Percentiles rank a stretch among this genome's conserved stretches.
Conservation (phyloP, 2,329 filamentous ascomycete species). For the Paradendryphiella salina region DNA sequence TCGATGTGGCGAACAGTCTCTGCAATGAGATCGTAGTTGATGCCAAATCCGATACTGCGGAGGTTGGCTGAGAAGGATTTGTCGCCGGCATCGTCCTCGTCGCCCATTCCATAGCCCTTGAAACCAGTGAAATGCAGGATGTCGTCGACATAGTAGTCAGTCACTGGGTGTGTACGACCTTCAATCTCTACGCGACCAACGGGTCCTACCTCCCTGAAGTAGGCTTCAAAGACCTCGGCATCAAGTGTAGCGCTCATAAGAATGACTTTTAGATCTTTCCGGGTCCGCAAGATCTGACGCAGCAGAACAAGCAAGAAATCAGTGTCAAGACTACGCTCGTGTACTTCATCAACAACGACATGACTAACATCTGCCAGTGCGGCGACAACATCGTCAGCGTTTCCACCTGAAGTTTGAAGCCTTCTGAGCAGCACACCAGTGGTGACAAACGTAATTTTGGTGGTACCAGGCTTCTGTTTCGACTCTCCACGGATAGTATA, state of each 20-base stretch:
- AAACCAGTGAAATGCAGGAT: slow-evolving; percentile 80
- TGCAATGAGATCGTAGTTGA: slow-evolving; percentile 87
- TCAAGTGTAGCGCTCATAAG: slow-evolving; percentile 97
- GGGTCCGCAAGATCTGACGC: slow-evolving; percentile 73
- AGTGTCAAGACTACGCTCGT: slow-evolving; percentile 91
- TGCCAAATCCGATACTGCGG: slow-evolving; percentile 65
- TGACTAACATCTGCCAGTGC: slow-evolving; percentile 90
- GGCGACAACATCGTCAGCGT: slow-evolving; percentile 75
- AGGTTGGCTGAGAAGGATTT: slow-evolving; percentile 48
- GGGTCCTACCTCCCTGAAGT: slow-evolving; percentile 71
- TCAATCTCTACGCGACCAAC: slow-evolving; percentile 86
- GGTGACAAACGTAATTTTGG: slow-evolving; percentile 93
- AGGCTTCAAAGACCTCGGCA: slow-evolving; percentile 78
- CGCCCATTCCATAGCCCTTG: slow-evolving; percentile 51
- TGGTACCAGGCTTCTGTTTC: slow-evolving; percentile 68
- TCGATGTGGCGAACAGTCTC: slow-evolving; percentile 83
- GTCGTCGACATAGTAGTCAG: slow-evolving; percentile 88
- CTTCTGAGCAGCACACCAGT: slow-evolving; percentile 89
- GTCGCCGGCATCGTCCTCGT: slow-evolving; percentile 57
- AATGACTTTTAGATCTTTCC: slow-evolving; percentile 82
- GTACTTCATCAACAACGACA: slow-evolving; percentile 93
- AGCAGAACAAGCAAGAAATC: slow-evolving; percentile 90
- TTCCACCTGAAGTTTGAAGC: slow-evolving; percentile 85
- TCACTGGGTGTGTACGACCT: slow-evolving; percentile 85
- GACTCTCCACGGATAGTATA: slow-evolving; percentile 92